phyloP scores from a whole-genome alignment of 2,329 filamentous ascomycete species.

The Seiridium cupressi region DNA sequence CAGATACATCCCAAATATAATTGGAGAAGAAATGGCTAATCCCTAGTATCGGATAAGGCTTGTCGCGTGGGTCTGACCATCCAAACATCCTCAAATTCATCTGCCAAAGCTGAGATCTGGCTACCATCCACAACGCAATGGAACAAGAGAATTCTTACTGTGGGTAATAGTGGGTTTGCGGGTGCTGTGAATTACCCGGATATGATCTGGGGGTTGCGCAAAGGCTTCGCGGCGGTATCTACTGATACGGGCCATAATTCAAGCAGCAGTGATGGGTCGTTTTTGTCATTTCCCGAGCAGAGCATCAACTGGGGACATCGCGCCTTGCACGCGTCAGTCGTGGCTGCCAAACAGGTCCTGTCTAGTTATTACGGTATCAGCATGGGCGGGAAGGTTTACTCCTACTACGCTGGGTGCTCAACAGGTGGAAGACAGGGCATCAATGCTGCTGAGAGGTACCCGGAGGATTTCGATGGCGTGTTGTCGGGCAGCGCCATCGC shows the following conservation, averaged over 20 bases:
- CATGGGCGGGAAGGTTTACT: slow-evolving; percentile 24
- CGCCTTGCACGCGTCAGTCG: slow-evolving; percentile 27
- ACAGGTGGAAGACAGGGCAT: slow-evolving; percentile 54
- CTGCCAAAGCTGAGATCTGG: slow-evolving; percentile 3
- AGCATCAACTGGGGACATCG: slow-evolving; percentile 21
- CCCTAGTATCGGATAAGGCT: neutral
- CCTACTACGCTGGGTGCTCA: slow-evolving; percentile 51
- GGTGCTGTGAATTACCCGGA: slow-evolving; percentile 1
- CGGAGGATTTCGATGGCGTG: slow-evolving; percentile 49
- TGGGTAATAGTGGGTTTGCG: slow-evolving; percentile 1
- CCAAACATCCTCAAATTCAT: neutral
- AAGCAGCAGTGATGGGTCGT: slow-evolving; percentile 20
- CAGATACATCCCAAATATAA: no score
- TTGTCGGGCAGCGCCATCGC: slow-evolving; percentile 37
- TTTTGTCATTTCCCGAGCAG: slow-evolving; percentile 21
- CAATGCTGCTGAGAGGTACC: slow-evolving; percentile 37
- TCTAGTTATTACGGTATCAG: slow-evolving; percentile 36
- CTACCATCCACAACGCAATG: neutral
- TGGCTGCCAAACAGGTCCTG: slow-evolving; percentile 40
- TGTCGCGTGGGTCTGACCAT: slow-evolving; percentile 1
- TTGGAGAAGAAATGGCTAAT: no score
- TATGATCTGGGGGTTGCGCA: slow-evolving; percentile 1
- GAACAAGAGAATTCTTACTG: neutral
- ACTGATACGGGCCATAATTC: slow-evolving; percentile 4
- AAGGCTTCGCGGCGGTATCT: slow-evolving; percentile 1